These are phyloP conservation scores for Phialophora expanda DNA, from an alignment of 2,329 filamentous ascomycete genomes.

Conservation along the genomic window DNA sequence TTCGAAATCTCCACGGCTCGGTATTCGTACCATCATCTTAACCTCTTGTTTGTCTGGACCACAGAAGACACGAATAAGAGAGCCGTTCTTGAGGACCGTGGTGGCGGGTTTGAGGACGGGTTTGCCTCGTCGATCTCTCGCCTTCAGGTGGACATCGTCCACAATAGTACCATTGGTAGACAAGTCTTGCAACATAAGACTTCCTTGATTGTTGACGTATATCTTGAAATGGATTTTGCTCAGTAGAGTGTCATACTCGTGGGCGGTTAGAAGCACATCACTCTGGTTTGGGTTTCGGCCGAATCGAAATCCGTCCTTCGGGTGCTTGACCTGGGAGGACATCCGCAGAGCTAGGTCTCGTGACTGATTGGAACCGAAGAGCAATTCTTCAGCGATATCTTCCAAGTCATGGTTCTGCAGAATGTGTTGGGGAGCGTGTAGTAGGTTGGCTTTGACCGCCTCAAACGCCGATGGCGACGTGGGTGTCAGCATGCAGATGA, in stretches of 20 bases:
- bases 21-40: conserved; percentile 84
- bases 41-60: conserved; percentile 65
- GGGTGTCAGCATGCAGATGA: conserved; percentile 86
- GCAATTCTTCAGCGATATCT: conserved; percentile 48
- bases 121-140: conserved; percentile 42
- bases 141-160: conserved; percentile 69
- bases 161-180: conserved; percentile 97
- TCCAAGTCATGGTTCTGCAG: conserved; percentile 57
- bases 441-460: conserved; percentile 67
- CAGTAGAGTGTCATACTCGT: conserved; percentile 72
- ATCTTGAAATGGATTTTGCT: conserved; percentile 98
- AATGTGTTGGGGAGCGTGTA: conserved; percentile 63
- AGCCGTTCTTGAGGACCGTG: conserved; percentile 73
- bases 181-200: conserved; percentile 88
- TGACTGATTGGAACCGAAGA: conserved; percentile 41
- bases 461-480: conserved; percentile 72
- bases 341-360: conserved; percentile 78
- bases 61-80: conserved; percentile 70
- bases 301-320: conserved; percentile 78
- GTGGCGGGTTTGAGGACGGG: conserved; percentile 45
- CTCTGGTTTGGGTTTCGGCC: conserved; percentile 75
- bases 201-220: conserved; percentile 81
- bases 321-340: conserved; percentile 73
- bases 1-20: conserved; percentile 72
- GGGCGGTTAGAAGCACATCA: conserved; percentile 72